Base-by-base conservation (phyloP, 2,329 filamentous ascomycete species). In the Ampelomyces quisqualis region DNA sequence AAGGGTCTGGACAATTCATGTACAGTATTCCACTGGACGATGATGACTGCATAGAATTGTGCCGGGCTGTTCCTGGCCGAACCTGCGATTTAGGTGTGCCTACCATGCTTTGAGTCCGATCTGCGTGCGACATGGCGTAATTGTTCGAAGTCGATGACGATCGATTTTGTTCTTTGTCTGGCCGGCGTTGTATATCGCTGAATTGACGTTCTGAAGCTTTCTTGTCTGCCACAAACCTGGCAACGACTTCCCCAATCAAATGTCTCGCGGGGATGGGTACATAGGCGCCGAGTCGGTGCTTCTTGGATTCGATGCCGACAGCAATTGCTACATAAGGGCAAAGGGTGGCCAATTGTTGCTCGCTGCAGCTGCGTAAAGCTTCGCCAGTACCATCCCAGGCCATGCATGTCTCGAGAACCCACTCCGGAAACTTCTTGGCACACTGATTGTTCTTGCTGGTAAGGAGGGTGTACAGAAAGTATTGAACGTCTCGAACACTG, bases 371-470 rank as follows among this genome's bases (percentile, higher is more conserved):
- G 2, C 49, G 50, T 9, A 61, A 36, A 3, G 32, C 45, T 3
- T 14, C 28, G 7, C 54, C 56, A n/a, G 34, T 38, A 2, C 55
- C 51, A 9, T 41, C 20, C 53, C 56, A 61, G 14, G 19, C 20
- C 14, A 49, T 47, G 14, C 47, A 51, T 7, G 58, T 59, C 26
- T 61, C 58, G 2, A 61, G 45, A 3, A 61, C 45, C 58, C 58
- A 61, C 38, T 58, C 56, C 5, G 58, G 53, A 43, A 38, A 53
- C 17, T 24, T 28, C 20, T 51, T 48, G 1, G 43, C 47, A 14
- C 53, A 31, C 2, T 33, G 22, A 24, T 50, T 30, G 0, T 27
- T 27, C 21, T 51, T 43, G 7, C 44, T 31, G 5, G 54, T 57
- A 11, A 61, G 41, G 7, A 59, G 17, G 14, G 46, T 30, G 27